Base-by-base conservation (phyloP, 352 stramenopile species). In the Thraustochytrium striatum region DNA sequence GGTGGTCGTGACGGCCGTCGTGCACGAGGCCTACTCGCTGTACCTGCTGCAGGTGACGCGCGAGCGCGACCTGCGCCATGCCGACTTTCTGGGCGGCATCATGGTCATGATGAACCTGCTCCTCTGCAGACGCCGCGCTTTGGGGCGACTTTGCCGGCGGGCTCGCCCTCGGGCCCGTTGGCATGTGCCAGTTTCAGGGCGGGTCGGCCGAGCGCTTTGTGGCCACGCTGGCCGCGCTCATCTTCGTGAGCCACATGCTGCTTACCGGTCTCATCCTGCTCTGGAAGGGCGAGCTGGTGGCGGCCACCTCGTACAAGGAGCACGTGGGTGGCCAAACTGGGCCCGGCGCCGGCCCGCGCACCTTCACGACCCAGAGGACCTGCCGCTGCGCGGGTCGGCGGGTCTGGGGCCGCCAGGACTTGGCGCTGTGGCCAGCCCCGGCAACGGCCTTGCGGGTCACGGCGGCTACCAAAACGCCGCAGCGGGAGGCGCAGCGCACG, bases 41-140 rank as follows among this genome's bases (percentile, higher is more conserved):
- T 62, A 62, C 50, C 32, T 75, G 65, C 47, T 75, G 47, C 11
- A 25, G 1, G 9, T 75, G 11, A 43, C 61, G 19, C 58, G 68
- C 32, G 9, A 50, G 8, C 44, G 68, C 16, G 44, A 68, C n/a
- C 25, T 75, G 8, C 43, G 65, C 8, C 44, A 75, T 41, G 65
- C 41, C 0, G 65, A 75, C 50, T 75, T 75, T 39, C 65, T 75
- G 16, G 65, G 65, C 13, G 65, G 65, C 16, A 30, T 75, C 44
- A 75, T 55, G 8, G 65, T 75, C 0, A 61, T 61, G 44, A 61
- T 61, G 65, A 75, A 75, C 35, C 32, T 75, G 11, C 44, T 75
- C n/a, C 65, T 75, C 30, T 75, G 41, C 41, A 75, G 30, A 75
- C 65, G 32, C 65, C n/a, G 39, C 65, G 43, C 65, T 75, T 21